Base-by-base conservation (phyloP, 495 filamentous ascomycete genomes). In the Jackrogersella multiformis region DNA sequence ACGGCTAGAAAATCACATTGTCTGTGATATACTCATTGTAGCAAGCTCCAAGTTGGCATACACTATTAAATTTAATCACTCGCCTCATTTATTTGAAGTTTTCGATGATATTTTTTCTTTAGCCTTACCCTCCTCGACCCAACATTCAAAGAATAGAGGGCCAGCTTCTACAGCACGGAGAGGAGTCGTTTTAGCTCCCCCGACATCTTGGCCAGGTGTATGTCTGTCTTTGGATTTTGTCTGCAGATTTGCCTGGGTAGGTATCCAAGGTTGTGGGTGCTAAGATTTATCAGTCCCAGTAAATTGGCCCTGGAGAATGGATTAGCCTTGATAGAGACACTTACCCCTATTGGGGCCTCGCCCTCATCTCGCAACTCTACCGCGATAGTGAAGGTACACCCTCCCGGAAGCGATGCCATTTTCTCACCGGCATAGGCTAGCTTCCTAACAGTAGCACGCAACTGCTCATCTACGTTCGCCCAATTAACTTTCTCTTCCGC, bases 331-430 rank as follows among this genome's bases (percentile, higher is more conserved):
- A 9, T 45, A 39, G 13, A 60, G 26, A 55, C 13, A 78, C 79
- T 73, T 79, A 81, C 87, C 38, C 88, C 88, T 65, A 93, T 87
- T n/a, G 93, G 95, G 18, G 90, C 86, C 36, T 88, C 81, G 2
- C 85, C 85, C 46, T 91, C 87, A 51, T 92, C 88, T 34, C 87
- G 85, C 63, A 97, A 80, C 78, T 98, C 95, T 24, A 97, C 88
- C 30, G 89, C 92, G 23, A 98, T 81, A 12, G 92, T 97, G 71
- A 92, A 98, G 15, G 90, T 90, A 76, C 93, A 96, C 61, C 89
- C 85, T 18, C 84, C 78, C 0, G 93, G 92, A 61, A 96, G 70
- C 2, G 88, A 83, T 1, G 72, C 81, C 67, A 97, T 79, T 24
- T 80, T 81, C 42, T 88, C 83, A 64, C 87, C 87, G 20, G 85